Percentiles rank a stretch among this genome's conserved stretches.
phyloP scores from a whole-genome alignment of 805 yeast species.

The Myxozyma udenii region DNA sequence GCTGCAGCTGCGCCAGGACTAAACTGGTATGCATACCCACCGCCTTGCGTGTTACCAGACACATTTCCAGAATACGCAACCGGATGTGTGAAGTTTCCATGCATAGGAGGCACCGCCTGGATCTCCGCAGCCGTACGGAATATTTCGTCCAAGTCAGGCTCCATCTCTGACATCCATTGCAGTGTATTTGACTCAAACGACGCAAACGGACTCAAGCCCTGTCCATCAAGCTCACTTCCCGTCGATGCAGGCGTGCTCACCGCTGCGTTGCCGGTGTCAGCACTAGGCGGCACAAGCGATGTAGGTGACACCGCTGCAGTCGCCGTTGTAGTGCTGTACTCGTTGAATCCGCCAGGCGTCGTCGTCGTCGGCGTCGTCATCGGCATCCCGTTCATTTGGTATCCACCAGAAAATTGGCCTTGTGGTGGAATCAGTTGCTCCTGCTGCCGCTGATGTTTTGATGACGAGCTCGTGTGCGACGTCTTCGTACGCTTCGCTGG shows the following conservation, averaged over 20 bases:
- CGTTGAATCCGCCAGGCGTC: neutral
- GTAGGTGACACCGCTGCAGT: slow-evolving; percentile 15
- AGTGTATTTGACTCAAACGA: slow-evolving; percentile 29
- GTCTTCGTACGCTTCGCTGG: slow-evolving; percentile 25
- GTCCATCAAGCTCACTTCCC: neutral
- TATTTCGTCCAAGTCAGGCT: slow-evolving; percentile 31
- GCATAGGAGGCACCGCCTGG: slow-evolving; percentile 29
- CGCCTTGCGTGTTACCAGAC: slow-evolving; percentile 28
- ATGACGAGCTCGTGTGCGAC: slow-evolving; percentile 3
- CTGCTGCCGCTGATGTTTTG: neutral
- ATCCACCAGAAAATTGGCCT: neutral
- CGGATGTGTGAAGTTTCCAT: slow-evolving; percentile 27
- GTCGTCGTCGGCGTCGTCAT: too few species aligned
- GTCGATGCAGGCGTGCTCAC: slow-evolving; percentile 26
- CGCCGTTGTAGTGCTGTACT: slow-evolving; percentile 2
- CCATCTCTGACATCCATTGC: slow-evolving; percentile 32
- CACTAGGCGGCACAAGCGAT: slow-evolving; percentile 3
- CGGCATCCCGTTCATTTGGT: neutral
- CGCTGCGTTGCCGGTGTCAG: slow-evolving; percentile 9
- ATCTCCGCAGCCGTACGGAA: slow-evolving; percentile 31
- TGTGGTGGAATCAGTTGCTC: neutral
- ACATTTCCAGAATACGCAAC: slow-evolving; percentile 30
- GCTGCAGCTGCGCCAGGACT: slow-evolving; percentile 25
- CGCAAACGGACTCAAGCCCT: slow-evolving; percentile 28
- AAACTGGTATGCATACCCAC: slow-evolving; percentile 30